phyloP scores from a whole-genome alignment of 2,329 filamentous ascomycete species.

The Colletotrichum nymphaeae region DNA sequence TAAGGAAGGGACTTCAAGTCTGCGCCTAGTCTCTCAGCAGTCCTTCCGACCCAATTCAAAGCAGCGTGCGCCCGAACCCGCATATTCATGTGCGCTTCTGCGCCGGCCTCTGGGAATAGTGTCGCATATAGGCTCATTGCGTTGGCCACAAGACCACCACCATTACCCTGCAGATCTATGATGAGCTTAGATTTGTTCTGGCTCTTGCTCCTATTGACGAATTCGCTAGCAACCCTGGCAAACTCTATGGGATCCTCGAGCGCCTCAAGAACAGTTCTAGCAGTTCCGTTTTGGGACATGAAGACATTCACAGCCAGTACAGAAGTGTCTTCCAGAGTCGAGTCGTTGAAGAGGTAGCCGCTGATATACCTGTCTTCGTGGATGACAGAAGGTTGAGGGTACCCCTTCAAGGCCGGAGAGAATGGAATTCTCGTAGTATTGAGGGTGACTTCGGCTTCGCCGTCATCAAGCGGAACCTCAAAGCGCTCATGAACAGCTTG shows the following conservation, averaged over 20 bases:
- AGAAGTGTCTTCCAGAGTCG: constrained; percentile 14
- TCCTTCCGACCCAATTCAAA: constrained; percentile 28
- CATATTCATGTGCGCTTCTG: constrained; percentile 23
- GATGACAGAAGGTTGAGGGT: constrained; percentile 25
- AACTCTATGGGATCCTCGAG: constrained; percentile 15
- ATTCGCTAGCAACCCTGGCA: constrained; percentile 37
- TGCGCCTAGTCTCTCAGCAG: not conserved
- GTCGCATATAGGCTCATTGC: constrained; percentile 22
- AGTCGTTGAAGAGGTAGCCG: constrained; percentile 25
- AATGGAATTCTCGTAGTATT: not conserved
- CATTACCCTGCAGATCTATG: constrained; percentile 72
- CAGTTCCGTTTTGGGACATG: not conserved
- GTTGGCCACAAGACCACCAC: constrained; percentile 58
- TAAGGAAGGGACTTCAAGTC: constrained; percentile 9
- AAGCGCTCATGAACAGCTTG: constrained; percentile 27
- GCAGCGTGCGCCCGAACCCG: constrained; percentile 27
- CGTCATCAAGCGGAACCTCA: constrained; percentile 9
- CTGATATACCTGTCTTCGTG: constrained; percentile 27
- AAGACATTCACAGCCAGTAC: constrained; percentile 33
- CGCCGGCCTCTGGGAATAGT: constrained; percentile 21
- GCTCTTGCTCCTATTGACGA: constrained; percentile 58
- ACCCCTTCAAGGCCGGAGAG: constrained; percentile 5
- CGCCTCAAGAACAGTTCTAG: not conserved
- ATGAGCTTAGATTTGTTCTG: constrained; percentile 68
- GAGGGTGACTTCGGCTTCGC: not conserved